Evolutionary conservation across 495 filamentous ascomycete species (phyloP), one percentile per base, ranked within the genome.

Genomic region (Xylaria flabelliformis): DNA sequence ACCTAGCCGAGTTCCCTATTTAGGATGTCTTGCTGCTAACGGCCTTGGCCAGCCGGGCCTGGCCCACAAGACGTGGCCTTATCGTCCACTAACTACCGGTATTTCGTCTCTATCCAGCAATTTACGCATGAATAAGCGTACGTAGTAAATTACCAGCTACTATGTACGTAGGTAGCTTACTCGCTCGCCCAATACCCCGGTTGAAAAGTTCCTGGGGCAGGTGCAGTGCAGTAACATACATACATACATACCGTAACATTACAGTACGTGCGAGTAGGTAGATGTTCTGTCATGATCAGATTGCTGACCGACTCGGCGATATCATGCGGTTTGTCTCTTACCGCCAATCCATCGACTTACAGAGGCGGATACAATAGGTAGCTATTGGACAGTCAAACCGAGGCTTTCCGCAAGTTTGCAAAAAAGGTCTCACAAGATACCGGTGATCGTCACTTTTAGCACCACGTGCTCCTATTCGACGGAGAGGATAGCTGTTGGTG

Each of bases 241-340:
- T 39, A 10, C 34, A 17, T 34, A n/a, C 32, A 39, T 39, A 10
- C 34, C 56, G 32, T 21, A 42, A 21, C 19, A 42, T 36, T 63
- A 24, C 34, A 10, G 29, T 29, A 24, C 53, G 1, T 32, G 36
- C 12, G 53, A 1, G 4, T 29, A 15, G 39, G 1, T n/a, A 50
- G 42, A 63, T 26, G 32, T 39, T 32, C 12, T 63, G 41, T 63
- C 58, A 64, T 64, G 19, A 64, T 71, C 59, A 55, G 46, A n/a
- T 62, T 46, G 61, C 58, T 64, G 69, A 71, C 69, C 72, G 72
- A 71, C 62, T 69, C 73, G 61, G 51, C 59, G 64, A 70, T 26
- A 50, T 24, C 17, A 61, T 71, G 51, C 42, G 26, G 55, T 19
- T 56, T n/a, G n/a, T 48, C 21, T 69, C 71, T 77, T 76, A 79